Evolutionary conservation across 345 rosid genomes (phyloP).

Genomic region (Rubroshorea leprosula): DNA sequence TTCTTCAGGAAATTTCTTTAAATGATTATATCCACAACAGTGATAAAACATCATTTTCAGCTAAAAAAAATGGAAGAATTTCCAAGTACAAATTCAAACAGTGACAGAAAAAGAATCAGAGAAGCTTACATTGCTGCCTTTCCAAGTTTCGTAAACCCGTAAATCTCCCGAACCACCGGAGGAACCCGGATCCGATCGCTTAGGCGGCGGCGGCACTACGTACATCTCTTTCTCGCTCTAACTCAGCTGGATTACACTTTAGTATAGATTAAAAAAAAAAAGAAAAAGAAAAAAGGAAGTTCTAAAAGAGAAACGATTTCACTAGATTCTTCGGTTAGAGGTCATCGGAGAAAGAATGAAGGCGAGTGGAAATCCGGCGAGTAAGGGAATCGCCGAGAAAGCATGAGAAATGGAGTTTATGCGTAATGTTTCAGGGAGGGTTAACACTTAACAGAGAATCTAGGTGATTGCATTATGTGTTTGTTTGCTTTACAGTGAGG

Average conservation of each 20-base stretch:
- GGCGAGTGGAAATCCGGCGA: background rate
- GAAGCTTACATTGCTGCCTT: constrained; percentile 81
- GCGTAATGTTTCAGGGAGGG: background rate
- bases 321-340: background rate
- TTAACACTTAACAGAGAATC: no score
- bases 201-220: constrained; percentile 86
- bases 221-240: constrained; percentile 50
- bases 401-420: background rate
- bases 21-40: no score
- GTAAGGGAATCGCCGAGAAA: background rate
- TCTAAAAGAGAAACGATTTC: background rate
- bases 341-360: background rate
- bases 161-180: constrained; percentile 45
- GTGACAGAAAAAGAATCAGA: background rate
- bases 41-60: no score
- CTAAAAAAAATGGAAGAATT: background rate
- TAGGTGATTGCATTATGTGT: background rate
- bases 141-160: constrained; percentile 83
- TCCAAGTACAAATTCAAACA: background rate
- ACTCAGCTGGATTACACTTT: constrained; percentile 8
- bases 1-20: no score
- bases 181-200: constrained; percentile 66
- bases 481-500: background rate
- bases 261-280: background rate
- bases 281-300: background rate